A percentile compares a stretch with the other conserved stretches of the same genome.
Conservation (phyloP, 352 stramenopile genomes). For the Plasmopara halstedii region DNA sequence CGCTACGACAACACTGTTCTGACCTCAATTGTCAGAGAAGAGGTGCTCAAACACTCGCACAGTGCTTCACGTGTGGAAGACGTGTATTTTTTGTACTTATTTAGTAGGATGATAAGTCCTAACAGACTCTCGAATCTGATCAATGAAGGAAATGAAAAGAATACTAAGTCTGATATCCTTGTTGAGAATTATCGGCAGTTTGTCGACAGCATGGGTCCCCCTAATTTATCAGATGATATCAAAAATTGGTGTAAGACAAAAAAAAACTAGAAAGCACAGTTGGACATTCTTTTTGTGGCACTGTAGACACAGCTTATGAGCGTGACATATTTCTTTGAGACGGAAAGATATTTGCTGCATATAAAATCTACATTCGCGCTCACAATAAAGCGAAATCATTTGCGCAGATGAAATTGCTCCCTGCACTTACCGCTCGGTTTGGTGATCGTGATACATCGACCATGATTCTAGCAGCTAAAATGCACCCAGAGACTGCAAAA, state of each 20-base stretch:
- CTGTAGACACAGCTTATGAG: too few relatives aligned
- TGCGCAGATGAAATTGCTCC: slow-evolving; percentile 6
- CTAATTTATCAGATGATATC: too few relatives aligned
- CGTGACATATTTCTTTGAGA: too few relatives aligned
- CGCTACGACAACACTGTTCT: not conserved
- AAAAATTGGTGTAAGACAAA: too few relatives aligned
- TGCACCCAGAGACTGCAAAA: not conserved
- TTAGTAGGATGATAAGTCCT: slow-evolving; percentile 1
- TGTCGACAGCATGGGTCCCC: too few relatives aligned
- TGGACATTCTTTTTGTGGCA: too few relatives aligned
- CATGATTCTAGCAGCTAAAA: slow-evolving; percentile 13
- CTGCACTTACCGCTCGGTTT: slow-evolving; percentile 6
- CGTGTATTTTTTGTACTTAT: slow-evolving; percentile 6
- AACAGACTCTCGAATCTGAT: not conserved
- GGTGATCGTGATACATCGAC: slow-evolving; percentile 6
- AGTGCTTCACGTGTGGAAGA: slow-evolving; percentile 1
- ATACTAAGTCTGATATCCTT: slow-evolving; percentile 2
- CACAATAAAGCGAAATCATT: too few relatives aligned
- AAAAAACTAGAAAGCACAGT: too few relatives aligned
- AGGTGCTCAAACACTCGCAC: not conserved
- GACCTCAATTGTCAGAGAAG: not conserved
- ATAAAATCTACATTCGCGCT: too few relatives aligned
- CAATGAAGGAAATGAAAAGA: not conserved
- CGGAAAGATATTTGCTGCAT: too few relatives aligned
- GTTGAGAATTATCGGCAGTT: too few relatives aligned